Evolutionary conservation across 257 asterid genomes (phyloP).

Genomic region (Nemophila menziesii): DNA sequence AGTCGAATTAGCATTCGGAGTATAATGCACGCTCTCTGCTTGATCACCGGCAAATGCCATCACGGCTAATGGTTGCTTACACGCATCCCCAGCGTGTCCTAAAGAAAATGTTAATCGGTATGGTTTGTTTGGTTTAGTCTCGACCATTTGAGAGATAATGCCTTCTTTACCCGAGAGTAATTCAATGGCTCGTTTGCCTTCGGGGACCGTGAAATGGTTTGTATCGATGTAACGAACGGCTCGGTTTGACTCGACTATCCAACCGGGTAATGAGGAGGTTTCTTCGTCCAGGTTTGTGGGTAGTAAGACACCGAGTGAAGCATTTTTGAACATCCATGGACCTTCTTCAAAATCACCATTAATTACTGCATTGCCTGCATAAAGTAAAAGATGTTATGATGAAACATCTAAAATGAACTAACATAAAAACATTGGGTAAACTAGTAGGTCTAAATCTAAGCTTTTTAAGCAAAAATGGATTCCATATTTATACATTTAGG

Average conservation of each 20-base stretch:
- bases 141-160: slow-evolving; percentile 86
- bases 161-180: slow-evolving; percentile 87
- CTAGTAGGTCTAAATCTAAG: too few species aligned
- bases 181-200: slow-evolving; percentile 80
- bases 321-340: slow-evolving; percentile 87
- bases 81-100: slow-evolving; percentile 76
- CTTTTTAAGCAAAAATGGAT: too few species aligned
- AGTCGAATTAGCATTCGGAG: slow-evolving; percentile 44
- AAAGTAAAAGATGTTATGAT: too few species aligned
- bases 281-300: slow-evolving; percentile 88
- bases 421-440: too few species aligned
- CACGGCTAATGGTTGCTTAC: slow-evolving; percentile 74
- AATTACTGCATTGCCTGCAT: slow-evolving; percentile 60
- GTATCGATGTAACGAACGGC: slow-evolving; percentile 86
- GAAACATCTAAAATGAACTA: too few species aligned
- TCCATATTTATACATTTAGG: too few species aligned
- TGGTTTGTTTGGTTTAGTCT: slow-evolving; percentile 60
- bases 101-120: slow-evolving; percentile 48
- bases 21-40: slow-evolving; percentile 41
- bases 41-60: slow-evolving; percentile 84
- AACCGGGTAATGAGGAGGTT: slow-evolving; percentile 80
- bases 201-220: slow-evolving; percentile 60
- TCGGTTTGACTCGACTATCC: slow-evolving; percentile 93
- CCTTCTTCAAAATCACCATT: slow-evolving; percentile 97
- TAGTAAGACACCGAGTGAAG: slow-evolving; percentile 76